Conservation (phyloP, 805 yeast genomes). For the Metschnikowia continentalis region DNA sequence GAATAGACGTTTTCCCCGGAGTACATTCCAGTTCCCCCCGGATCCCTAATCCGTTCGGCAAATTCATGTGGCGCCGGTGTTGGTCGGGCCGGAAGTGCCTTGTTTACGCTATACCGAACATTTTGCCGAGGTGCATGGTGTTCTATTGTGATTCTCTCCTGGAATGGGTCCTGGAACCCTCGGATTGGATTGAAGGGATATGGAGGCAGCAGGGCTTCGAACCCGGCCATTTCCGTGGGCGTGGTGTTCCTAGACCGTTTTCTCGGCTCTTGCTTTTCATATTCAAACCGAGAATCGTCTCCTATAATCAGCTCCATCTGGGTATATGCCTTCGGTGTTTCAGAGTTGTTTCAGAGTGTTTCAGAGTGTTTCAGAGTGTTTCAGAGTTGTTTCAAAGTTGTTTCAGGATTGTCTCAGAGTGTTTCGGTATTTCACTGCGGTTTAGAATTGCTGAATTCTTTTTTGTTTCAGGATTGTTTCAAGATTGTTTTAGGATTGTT, state of each 20-base stretch:
- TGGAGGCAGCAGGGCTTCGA: neutral
- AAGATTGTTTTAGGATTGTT: neutral
- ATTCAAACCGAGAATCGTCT: slow-evolving; percentile 27
- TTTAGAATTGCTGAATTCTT: too few species aligned
- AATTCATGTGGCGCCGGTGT: neutral
- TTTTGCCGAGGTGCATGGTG: neutral
- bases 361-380: too few species aligned
- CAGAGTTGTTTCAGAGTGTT: too few species aligned
- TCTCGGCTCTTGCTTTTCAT: slow-evolving; percentile 22
- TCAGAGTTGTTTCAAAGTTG: too few species aligned
- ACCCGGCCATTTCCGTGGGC: slow-evolving; percentile 17
- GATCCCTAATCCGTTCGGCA: neutral
- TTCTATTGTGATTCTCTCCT: neutral
- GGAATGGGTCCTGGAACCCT: neutral
- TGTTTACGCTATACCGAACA: neutral
- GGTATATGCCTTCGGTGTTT: too few species aligned
- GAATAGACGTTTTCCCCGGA: too few species aligned
- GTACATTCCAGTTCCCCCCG: too few species aligned
- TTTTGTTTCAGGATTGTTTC: neutral
- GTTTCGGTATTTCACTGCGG: too few species aligned
- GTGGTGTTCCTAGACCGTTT: slow-evolving; percentile 30
- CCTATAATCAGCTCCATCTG: neutral
- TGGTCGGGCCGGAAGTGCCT: neutral
- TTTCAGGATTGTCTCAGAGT: neutral
- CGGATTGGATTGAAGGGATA: neutral